A percentile compares a stretch with the other conserved stretches of the same genome.
phyloP scores from a whole-genome alignment of 306 rosid genomes.

The Sindora glabra region DNA sequence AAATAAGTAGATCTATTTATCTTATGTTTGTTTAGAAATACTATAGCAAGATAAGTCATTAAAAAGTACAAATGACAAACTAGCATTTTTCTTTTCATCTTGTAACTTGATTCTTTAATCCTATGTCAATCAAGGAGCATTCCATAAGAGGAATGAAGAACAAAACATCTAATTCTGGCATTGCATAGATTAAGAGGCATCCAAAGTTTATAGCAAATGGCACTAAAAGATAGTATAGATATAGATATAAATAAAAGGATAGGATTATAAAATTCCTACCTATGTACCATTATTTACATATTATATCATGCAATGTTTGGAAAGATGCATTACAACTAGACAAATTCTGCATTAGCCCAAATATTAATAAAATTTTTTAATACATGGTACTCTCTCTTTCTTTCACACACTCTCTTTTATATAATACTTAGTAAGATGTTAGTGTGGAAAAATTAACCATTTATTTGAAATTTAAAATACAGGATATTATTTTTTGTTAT shows the following conservation, averaged over 20 bases:
- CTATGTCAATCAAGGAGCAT: neutral
- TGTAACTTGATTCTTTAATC: too few relatives aligned
- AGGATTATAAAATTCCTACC: neutral
- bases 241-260: neutral
- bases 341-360: constrained; percentile 31
- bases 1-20: too few relatives aligned
- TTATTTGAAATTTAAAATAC: too few relatives aligned
- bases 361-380: constrained; percentile 45
- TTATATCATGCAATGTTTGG: constrained; percentile 6
- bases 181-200: neutral
- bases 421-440: too few relatives aligned
- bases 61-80: too few relatives aligned
- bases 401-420: too few relatives aligned
- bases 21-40: too few relatives aligned
- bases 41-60: too few relatives aligned
- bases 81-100: too few relatives aligned
- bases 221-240: neutral
- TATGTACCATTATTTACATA: constrained; percentile 25
- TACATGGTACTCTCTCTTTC: too few relatives aligned
- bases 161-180: neutral
- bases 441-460: too few relatives aligned
- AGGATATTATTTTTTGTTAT: too few relatives aligned
- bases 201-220: neutral
- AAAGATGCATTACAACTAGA: constrained; percentile 34
- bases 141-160: neutral